Evolutionary conservation across 1,284 basidiomycete genomes (phyloP).

Genomic region (Moniliophthora roreri): DNA sequence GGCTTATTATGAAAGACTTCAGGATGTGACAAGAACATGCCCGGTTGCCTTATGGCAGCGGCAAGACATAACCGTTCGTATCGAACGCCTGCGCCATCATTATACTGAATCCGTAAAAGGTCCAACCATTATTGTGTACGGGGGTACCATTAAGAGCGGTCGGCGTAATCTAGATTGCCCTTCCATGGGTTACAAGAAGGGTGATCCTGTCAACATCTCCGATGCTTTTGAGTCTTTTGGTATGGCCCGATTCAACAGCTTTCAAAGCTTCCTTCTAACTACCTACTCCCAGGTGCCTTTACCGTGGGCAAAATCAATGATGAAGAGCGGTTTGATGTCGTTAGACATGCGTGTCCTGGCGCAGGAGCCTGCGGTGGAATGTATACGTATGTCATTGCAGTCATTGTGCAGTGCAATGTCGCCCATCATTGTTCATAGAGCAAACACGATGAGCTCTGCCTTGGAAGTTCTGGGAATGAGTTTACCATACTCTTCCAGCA

Average conservation of each 20-base stretch:
- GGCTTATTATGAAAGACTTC: no score
- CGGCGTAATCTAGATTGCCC: constrained; percentile 77
- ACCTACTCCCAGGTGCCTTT: constrained; percentile 56
- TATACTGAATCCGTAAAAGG: no score
- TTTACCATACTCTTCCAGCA: constrained; percentile 83
- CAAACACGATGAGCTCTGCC: constrained; percentile 88
- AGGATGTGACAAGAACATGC: constrained; percentile 96
- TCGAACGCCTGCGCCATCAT: no score
- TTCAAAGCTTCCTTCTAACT: not conserved
- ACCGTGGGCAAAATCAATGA: constrained; percentile 73
- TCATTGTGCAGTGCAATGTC: not conserved
- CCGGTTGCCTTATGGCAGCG: constrained; percentile 87
- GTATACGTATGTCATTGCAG: constrained; percentile 59
- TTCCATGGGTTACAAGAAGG: constrained; percentile 73
- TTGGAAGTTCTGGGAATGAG: constrained; percentile 93
- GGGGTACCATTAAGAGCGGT: constrained; percentile 81
- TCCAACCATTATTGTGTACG: constrained; percentile 84
- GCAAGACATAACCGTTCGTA: constrained; percentile 83
- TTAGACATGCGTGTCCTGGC: constrained; percentile 82
- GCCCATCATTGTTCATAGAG: constrained; percentile 34
- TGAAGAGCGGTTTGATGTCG: constrained; percentile 77
- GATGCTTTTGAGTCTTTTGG: constrained; percentile 86
- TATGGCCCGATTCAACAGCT: constrained; percentile 19
- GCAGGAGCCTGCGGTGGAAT: constrained; percentile 81
- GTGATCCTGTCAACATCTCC: constrained; percentile 79